A percentile compares a stretch with the other conserved stretches of the same genome.
Evolutionary conservation across 2,329 filamentous ascomycete species (phyloP).

Genomic region (Hirsutella minnesotensis): DNA sequence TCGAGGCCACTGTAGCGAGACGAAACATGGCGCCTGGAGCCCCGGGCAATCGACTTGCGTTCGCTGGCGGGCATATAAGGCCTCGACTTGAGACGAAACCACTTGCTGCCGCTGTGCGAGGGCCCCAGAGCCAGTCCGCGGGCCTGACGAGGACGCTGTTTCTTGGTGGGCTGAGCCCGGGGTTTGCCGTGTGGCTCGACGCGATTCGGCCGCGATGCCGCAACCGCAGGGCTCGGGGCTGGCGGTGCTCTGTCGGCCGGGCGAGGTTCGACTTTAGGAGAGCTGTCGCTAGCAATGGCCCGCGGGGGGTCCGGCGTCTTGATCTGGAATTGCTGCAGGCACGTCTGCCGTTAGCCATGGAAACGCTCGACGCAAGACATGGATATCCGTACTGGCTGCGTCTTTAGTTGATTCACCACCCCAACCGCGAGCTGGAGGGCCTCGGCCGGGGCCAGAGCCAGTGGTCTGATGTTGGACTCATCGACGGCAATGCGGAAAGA

Average conservation of each 20-base stretch:
- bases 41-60: slow-evolving; percentile 15
- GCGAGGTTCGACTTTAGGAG: no score
- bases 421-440: slow-evolving; percentile 7
- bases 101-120: not conserved
- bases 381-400: slow-evolving; percentile 8
- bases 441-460: slow-evolving; percentile 8
- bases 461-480: slow-evolving; percentile 9
- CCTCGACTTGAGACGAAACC: slow-evolving; percentile 6
- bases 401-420: slow-evolving; percentile 11
- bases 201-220: no score
- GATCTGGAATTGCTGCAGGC: no score
- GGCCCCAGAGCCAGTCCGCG: not conserved
- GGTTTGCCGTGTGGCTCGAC: no score
- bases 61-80: slow-evolving; percentile 15
- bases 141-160: not conserved
- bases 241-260: no score
- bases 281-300: no score
- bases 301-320: no score
- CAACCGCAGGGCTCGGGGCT: no score
- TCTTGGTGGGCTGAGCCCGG: not conserved
- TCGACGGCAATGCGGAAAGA: slow-evolving; percentile 13
- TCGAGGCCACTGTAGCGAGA: slow-evolving; percentile 1
- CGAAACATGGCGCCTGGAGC: slow-evolving; percentile 7
- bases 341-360: no score
- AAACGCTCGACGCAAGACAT: no score